Evolutionary conservation across 164 flowering plant genomes (phyloP).

Genomic region (Santalum album): DNA sequence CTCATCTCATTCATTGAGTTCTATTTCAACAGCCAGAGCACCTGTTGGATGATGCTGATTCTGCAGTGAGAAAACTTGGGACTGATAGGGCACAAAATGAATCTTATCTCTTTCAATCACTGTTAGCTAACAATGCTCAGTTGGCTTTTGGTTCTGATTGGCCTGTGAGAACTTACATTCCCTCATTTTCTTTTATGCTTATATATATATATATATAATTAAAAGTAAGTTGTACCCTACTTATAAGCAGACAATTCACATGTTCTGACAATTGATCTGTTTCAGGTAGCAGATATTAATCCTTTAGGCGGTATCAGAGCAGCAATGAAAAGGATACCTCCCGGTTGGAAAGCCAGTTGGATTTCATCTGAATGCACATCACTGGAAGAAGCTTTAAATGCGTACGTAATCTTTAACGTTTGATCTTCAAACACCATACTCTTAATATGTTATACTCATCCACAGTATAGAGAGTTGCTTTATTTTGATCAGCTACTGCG

Average conservation of each 20-base stretch:
- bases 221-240: not conserved
- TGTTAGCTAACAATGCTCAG: conserved; percentile 42
- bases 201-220: not conserved
- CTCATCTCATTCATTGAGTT: conserved; percentile 3
- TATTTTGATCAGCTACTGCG: no score
- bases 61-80: conserved; percentile 71
- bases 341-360: conserved; percentile 70
- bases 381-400: conserved; percentile 60
- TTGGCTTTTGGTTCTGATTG: conserved; percentile 96
- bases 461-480: no score
- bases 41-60: conserved; percentile 74
- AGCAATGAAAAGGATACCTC: conserved; percentile 76
- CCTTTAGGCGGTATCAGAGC: conserved; percentile 61
- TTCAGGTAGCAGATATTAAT: conserved; percentile 75
- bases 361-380: conserved; percentile 60
- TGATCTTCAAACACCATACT: not conserved
- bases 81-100: conserved; percentile 53
- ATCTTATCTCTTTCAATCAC: conserved; percentile 70
- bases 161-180: conserved; percentile 53
- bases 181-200: not conserved
- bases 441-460: no score
- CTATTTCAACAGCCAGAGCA: conserved; percentile 74
- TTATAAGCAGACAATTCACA: not conserved
- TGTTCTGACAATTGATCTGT: not conserved
- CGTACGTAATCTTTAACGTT: conserved; percentile 38